Base-by-base conservation (phyloP, 352 stramenopile genomes). In the Pythium volutum region DNA sequence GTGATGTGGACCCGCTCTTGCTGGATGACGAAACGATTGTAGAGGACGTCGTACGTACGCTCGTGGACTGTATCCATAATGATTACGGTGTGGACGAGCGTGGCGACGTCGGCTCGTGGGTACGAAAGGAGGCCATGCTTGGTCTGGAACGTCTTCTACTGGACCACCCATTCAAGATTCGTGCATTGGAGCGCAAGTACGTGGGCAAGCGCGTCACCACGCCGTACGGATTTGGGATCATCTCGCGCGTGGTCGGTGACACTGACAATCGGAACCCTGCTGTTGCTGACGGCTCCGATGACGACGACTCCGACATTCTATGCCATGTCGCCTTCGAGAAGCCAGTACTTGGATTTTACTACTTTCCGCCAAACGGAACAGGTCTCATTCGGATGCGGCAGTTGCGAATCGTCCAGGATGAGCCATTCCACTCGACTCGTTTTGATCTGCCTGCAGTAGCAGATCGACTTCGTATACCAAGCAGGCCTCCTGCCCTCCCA, bases 91-190 rank as follows among this genome's bases (percentile, higher is more conserved):
- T 96, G 11, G 97, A 99, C 75, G 96, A 98, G 74, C 87, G 97
- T 42, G 97, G 97, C 7, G 97, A 99, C 76, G 96, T 99, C 20
- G 97, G 97, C 12, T 99, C 96, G 12, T 99, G 97, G 97, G 96
- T 97, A 41, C 84, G 97, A 38, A 97, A 97, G 64, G 93, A 90
- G 64, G 93, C 97, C 16, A 97, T 99, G 81, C 55, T 93, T 26
- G 95, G 86, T 12, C 71, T 99, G 10, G 79, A 97, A 60, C 71
- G 70, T 39, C 56, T 99, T 15, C 61, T 96, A 34, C 75, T 87
- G 22, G 70, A 71, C 16, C 55, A 77, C 26, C 65, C 55, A 1
- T 66, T 66, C 38, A 54, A 47, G 53, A 26, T 54, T 26, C 43
- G 26, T 26, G 54, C 54, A 0, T 39, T 61, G 3, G 54, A 76